A percentile compares a stretch with the other conserved stretches of the same genome.
Conservation (phyloP, 192 early-diverging fungal species). For the Bifiguratus adelaidae region DNA sequence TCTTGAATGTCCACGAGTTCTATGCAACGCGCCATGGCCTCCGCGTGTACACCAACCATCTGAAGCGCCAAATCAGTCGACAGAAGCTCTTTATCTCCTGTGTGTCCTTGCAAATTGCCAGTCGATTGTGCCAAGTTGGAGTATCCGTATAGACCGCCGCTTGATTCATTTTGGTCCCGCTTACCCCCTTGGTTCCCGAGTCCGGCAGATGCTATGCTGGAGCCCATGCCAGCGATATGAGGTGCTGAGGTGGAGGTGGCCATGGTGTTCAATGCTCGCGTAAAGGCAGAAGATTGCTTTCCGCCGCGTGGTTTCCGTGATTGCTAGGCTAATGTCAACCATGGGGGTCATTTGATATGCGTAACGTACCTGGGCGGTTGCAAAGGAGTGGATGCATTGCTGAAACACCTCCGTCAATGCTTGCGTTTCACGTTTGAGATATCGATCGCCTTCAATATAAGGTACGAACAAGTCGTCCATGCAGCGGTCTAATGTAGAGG, state of each 20-base stretch:
- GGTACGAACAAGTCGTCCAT: constrained; percentile 94
- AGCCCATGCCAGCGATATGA: neutral
- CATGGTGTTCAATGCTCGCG: constrained; percentile 20
- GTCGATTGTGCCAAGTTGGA: too few species aligned
- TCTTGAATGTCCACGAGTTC: constrained; percentile 59
- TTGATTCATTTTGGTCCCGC: too few species aligned
- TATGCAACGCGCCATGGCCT: constrained; percentile 67
- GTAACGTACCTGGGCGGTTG: constrained; percentile 23
- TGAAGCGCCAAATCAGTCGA: constrained; percentile 32
- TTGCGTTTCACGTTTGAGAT: constrained; percentile 65
- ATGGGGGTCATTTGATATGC: neutral
- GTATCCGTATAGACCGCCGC: too few species aligned
- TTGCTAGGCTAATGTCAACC: constrained; percentile 11
- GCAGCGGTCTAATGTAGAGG: constrained; percentile 71
- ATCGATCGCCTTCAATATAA: constrained; percentile 82
- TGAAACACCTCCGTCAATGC: constrained; percentile 60
- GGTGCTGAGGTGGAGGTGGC: neutral
- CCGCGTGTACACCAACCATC: constrained; percentile 62
- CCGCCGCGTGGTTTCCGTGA: constrained; percentile 15
- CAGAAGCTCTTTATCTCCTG: too few species aligned
- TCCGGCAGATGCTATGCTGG: neutral
- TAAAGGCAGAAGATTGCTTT: constrained; percentile 15
- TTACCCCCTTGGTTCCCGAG: too few species aligned
- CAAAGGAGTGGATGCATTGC: constrained; percentile 32
- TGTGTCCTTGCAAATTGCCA: too few species aligned